phyloP scores from a whole-genome alignment of 1,284 basidiomycete genomes.

The Anthracocystis setariae region DNA sequence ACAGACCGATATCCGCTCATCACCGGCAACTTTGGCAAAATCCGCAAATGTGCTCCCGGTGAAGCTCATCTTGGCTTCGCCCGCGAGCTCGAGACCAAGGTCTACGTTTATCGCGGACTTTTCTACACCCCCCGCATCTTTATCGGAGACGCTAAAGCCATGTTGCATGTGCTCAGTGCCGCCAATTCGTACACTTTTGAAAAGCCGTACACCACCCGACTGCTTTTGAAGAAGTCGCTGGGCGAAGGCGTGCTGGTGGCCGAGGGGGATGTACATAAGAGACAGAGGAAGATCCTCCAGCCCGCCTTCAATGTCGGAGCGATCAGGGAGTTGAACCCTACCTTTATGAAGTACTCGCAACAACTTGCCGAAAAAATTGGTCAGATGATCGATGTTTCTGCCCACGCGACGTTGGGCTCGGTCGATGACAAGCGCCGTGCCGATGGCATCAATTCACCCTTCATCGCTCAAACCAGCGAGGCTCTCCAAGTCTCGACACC shows the following conservation, averaged over 20 bases:
- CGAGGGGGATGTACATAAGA: slow-evolving; percentile 60
- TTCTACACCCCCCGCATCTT: slow-evolving; percentile 60
- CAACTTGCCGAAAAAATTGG: slow-evolving; percentile 36
- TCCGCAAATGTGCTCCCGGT: slow-evolving; percentile 32
- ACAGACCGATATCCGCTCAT: slow-evolving; percentile 26
- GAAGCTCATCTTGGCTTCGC: slow-evolving; percentile 41
- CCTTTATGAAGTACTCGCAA: slow-evolving; percentile 48
- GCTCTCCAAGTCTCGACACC: slow-evolving; percentile 17
- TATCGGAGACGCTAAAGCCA: slow-evolving; percentile 57
- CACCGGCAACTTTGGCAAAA: slow-evolving; percentile 35
- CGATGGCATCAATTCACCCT: slow-evolving; percentile 20
- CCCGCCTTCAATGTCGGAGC: slow-evolving; percentile 59
- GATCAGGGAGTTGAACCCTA: slow-evolving; percentile 55
- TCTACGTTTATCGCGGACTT: slow-evolving; percentile 61
- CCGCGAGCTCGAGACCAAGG: slow-evolving; percentile 24
- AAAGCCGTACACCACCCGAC: slow-evolving; percentile 44
- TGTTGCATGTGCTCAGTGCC: slow-evolving; percentile 57
- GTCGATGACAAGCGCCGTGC: slow-evolving; percentile 3
- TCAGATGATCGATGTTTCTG: slow-evolving; percentile 41
- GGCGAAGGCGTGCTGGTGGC: slow-evolving; percentile 60
- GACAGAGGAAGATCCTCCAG: slow-evolving; percentile 60
- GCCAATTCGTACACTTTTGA: slow-evolving; percentile 61
- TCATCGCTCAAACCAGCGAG: slow-evolving; percentile 17
- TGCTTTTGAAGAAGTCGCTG: slow-evolving; percentile 53
- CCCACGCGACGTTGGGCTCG: not conserved